Evolutionary conservation across 352 stramenopile genomes (phyloP).

Genomic region (Peronospora farinosa): DNA sequence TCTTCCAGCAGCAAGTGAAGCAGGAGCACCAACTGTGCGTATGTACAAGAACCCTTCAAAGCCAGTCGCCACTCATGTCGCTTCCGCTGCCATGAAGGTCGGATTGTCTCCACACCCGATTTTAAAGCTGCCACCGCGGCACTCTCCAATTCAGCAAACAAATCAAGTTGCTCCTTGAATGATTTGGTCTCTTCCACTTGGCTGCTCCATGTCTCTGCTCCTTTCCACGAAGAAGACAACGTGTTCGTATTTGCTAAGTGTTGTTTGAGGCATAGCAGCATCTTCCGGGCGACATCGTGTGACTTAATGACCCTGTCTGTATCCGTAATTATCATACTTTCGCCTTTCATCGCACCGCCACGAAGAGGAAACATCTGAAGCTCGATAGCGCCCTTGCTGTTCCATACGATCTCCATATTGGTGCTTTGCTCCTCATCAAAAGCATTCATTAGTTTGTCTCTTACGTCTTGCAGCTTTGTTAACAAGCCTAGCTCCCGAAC

Average conservation of each 20-base stretch:
- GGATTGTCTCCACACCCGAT: conserved; percentile 49
- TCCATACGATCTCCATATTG: conserved; percentile 18
- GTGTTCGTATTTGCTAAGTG: conserved; percentile 56
- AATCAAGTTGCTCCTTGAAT: conserved; percentile 31
- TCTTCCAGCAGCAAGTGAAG: conserved; percentile 68
- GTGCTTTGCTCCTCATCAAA: conserved; percentile 23
- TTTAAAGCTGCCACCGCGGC: conserved; percentile 36
- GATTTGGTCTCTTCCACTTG: conserved; percentile 30
- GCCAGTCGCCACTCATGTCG: conserved; percentile 66
- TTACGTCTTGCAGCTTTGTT: conserved; percentile 44
- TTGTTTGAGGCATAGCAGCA: conserved; percentile 55
- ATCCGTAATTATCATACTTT: conserved; percentile 42
- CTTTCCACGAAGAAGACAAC: conserved; percentile 42
- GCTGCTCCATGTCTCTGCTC: conserved; percentile 34
- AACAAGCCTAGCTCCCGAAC: conserved; percentile 59
- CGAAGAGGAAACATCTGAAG: conserved; percentile 68
- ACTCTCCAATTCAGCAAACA: conserved; percentile 60
- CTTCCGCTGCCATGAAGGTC: conserved; percentile 68
- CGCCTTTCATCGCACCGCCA: conserved; percentile 39
- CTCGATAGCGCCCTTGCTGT: conserved; percentile 32
- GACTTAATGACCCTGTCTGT: conserved; percentile 39
- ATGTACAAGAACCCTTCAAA: conserved; percentile 57
- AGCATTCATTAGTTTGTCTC: conserved; percentile 30
- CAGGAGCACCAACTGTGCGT: conserved; percentile 64
- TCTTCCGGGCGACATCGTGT: conserved; percentile 41